A percentile compares a stretch with the other conserved stretches of the same genome.
Evolutionary conservation across 2,329 filamentous ascomycete genomes (phyloP).

Genomic region (Colletotrichum somersetense): DNA sequence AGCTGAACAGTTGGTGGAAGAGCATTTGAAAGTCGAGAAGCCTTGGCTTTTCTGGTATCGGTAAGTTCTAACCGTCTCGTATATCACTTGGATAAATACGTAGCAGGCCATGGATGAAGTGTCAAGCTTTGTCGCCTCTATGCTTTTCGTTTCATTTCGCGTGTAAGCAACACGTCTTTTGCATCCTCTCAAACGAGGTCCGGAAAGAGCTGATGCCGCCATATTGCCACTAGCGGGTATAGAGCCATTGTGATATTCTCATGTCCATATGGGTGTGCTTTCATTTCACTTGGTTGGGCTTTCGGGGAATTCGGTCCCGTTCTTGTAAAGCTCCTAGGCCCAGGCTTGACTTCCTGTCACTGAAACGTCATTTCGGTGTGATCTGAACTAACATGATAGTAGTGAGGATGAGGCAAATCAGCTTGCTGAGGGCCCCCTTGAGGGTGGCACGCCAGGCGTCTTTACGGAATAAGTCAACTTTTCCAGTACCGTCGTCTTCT

Average conservation of each 20-base stretch:
- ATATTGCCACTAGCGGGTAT: too few species aligned
- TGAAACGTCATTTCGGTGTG: background rate
- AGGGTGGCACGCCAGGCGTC: slow-evolving; percentile 1
- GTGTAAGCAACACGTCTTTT: background rate
- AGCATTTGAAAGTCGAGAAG: background rate
- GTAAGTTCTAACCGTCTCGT: slow-evolving; percentile 7
- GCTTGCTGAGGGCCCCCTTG: slow-evolving; percentile 24
- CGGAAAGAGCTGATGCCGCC: background rate
- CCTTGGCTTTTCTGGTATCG: background rate
- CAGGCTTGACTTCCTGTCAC: background rate
- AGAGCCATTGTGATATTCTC: background rate
- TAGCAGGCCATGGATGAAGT: background rate
- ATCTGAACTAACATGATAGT: background rate
- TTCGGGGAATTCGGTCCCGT: too few species aligned
- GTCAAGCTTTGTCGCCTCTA: too few species aligned
- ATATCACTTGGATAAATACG: background rate
- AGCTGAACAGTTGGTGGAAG: slow-evolving; percentile 7
- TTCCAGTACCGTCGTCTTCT: background rate
- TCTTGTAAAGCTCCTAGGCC: background rate
- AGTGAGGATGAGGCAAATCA: slow-evolving; percentile 33
- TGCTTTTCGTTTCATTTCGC: background rate
- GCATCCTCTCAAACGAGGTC: background rate
- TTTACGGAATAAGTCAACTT: background rate
- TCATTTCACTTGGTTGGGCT: background rate
- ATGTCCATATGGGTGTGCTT: background rate